Evolutionary conservation across 1,284 basidiomycete genomes (phyloP), one percentile per base, ranked within the genome.

Genomic region (Athelia sp.): DNA sequence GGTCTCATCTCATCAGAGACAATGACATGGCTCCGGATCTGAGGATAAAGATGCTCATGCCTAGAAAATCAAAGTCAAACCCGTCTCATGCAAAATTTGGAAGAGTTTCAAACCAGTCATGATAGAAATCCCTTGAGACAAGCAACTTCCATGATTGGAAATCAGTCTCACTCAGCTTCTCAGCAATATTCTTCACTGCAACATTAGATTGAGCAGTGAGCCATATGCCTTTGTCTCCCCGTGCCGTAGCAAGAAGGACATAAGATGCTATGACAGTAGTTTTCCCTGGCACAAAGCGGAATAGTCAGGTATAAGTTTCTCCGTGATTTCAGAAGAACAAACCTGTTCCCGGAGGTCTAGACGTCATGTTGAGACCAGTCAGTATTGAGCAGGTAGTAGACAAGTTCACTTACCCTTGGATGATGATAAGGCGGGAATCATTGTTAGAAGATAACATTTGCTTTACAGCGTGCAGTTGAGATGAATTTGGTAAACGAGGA

Each of bases 41-140:
- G 53, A 6, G 62, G 48, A 59, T 90, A 90, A 0, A 87, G 66
- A 59, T 89, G 82, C 51, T 87, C 85, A 67, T 90, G 84, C 86
- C 87, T 90, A n/a, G 6, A 47, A 45, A 53, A 45, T 31, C 43
- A 11, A 23, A 31, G 31, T 47, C n/a, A 40, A 40, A n/a, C 6
- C 40, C 50, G 45, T 14, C 54, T 9, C 36, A n/a, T 15, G 9
- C 44, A n/a, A 34, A 31, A n/a, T n/a, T n/a, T n/a, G 21, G 23
- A 24, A 21, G 49, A 23, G 15, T 29, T 29, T 61, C 72, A 58
- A 52, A 79, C 78, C 79, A 81, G 38, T 64, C 43, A 40, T 45
- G 54, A 50, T 66, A 63, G 44, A 73, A 75, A 26, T 75, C 74
- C 21, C 57, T 60, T 0, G 77, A 76, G 1, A 78, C 71, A 3